These are phyloP conservation scores for Fusarium aywerte DNA, from an alignment of 2,329 filamentous ascomycete species.

Conservation along the genomic window DNA sequence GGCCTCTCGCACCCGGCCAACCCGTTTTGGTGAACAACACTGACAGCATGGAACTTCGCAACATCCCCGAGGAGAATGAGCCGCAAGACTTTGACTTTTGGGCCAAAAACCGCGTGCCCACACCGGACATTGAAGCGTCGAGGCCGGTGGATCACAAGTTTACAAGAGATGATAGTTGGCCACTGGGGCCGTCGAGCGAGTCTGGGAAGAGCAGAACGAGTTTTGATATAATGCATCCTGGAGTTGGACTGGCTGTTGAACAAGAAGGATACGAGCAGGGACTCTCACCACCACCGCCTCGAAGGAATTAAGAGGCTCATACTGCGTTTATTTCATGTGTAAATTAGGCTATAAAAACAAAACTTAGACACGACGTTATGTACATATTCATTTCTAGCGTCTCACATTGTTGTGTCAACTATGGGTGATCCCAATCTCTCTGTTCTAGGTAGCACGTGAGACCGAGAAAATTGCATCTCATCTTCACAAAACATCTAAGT, in stretches of 20 bases:
- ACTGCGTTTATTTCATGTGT: constrained; percentile 13
- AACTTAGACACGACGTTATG: constrained; percentile 31
- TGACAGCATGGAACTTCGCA: constrained; percentile 34
- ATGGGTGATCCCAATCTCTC: fast-evolving
- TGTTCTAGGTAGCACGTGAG: not conserved
- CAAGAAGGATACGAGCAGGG: constrained; percentile 35
- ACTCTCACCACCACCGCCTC: constrained; percentile 41
- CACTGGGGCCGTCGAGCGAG: constrained; percentile 20
- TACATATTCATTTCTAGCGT: constrained; percentile 6
- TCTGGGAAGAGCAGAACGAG: constrained; percentile 34
- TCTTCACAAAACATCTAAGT: fast-evolving
- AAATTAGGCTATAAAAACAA: constrained; percentile 14
- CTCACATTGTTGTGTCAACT: not conserved
- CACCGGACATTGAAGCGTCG: constrained; percentile 10
- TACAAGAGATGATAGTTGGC: constrained; percentile 34
- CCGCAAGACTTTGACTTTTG: constrained; percentile 31
- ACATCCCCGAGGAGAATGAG: constrained; percentile 39
- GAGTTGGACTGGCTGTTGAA: constrained; percentile 40
- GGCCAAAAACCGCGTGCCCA: constrained; percentile 13
- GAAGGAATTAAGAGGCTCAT: constrained; percentile 23
- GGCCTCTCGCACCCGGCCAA: constrained; percentile 9
- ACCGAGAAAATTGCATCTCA: fast-evolving
- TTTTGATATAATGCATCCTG: constrained; percentile 35
- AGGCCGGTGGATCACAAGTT: not conserved
- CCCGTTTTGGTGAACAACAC: not conserved